Base-by-base conservation (phyloP, 495 filamentous ascomycete genomes). In the Aspergillus funiculosus region DNA sequence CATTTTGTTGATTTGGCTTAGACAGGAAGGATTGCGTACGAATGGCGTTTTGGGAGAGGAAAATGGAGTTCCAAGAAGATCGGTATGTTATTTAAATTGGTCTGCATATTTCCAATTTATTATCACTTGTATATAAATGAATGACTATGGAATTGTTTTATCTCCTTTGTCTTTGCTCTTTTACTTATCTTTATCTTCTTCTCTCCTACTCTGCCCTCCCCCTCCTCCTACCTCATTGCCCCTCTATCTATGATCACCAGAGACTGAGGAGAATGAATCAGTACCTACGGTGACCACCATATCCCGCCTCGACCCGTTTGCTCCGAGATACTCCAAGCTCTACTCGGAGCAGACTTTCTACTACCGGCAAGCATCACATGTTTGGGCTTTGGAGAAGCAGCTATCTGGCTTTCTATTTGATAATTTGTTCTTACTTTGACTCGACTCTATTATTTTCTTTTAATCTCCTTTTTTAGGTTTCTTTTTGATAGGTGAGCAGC, bases 311-410 rank as follows among this genome's bases (percentile, higher is more conserved):
- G 29, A 35, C 41, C 41, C 41, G 41, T n/a, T 25, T 25, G 11
- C 14, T 45, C 42, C 29, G 42, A 45, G 19, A 18, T 19, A 32
- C 42, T 35, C 41, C 30, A n/a, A 27, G 43, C 34, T 46, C 43
- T 46, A n/a, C n/a, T n/a, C n/a, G n/a, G n/a, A n/a, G n/a, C n/a
- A 39, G 43, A 38, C 43, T 46, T 26, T 46, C 18, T 11, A 39
- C 11, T 28, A 38, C 17, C 30, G 30, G 46, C n/a, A n/a, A 42
- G 24, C 42, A 46, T 52, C 49, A 52, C 49, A 52, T 52, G 48
- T 41, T 17, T 28, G 28, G 17, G 17, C 26, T n/a, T n/a, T n/a
- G n/a, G n/a, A n/a, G n/a, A n/a, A n/a, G n/a, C n/a, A n/a, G n/a
- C n/a, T n/a, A n/a, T n/a, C n/a, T n/a, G n/a, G n/a, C n/a, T n/a